Percentiles rank a stretch among this genome's conserved stretches.
These are phyloP conservation scores for Aspergillus eucalypticola DNA, from an alignment of 2,329 filamentous ascomycete genomes.

Conservation along the genomic window DNA sequence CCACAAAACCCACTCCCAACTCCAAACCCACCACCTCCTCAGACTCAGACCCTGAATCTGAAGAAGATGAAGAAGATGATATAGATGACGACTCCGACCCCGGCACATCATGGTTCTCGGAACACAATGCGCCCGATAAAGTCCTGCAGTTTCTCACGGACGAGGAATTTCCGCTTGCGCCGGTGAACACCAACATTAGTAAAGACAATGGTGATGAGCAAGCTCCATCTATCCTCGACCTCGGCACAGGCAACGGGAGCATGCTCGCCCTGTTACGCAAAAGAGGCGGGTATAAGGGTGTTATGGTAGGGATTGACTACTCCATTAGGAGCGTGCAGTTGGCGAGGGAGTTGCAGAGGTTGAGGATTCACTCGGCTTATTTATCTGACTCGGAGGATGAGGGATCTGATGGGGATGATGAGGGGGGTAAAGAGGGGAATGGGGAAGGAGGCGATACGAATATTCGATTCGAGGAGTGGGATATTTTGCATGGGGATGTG, in stretches of 20 bases:
- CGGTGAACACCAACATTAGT: conserved; percentile 30
- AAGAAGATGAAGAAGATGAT: conserved; percentile 61
- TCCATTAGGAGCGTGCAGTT: conserved; percentile 72
- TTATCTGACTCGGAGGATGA: conserved; percentile 31
- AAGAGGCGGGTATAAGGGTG: conserved; percentile 63
- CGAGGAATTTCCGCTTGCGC: conserved; percentile 47
- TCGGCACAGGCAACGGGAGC: conserved; percentile 93
- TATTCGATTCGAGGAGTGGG: conserved; percentile 62
- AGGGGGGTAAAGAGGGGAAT: conserved; percentile 29
- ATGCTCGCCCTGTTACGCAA: conserved; percentile 79
- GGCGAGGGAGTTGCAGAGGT: conserved; percentile 62
- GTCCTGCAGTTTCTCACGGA: conserved; percentile 68
- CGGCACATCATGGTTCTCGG: conserved; percentile 95
- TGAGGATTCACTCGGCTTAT: conserved; percentile 38
- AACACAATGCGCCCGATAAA: conserved; percentile 82
- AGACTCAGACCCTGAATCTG: conserved; percentile 66
- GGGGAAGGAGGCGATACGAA: conserved; percentile 15
- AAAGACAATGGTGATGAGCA: no score
- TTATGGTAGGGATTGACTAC: conserved; percentile 87
- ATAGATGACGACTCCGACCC: conserved; percentile 70
- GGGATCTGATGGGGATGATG: conserved; percentile 34
- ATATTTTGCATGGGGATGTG: conserved; percentile 53
- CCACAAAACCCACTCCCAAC: conserved; percentile 39
- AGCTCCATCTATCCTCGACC: conserved; percentile 64
- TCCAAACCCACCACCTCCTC: conserved; percentile 64